Conservation (phyloP, 768 basidiomycete genomes). For the Xerocomus brunneocitrinus region DNA sequence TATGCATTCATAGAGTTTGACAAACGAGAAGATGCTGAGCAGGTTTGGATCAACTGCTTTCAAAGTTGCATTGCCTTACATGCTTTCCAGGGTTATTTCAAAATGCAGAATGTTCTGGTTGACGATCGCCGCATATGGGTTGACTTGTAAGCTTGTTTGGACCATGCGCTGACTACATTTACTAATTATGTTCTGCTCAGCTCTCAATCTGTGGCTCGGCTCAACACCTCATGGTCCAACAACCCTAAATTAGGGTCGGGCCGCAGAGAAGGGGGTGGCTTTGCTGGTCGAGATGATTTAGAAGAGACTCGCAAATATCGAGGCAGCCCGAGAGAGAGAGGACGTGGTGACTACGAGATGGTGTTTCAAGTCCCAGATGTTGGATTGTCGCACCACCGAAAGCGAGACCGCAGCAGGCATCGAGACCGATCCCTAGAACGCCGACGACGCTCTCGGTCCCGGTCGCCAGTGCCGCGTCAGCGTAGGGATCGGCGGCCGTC, state of each 20-base stretch:
- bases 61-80: constrained; percentile 3
- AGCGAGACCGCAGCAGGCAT: constrained; percentile 51
- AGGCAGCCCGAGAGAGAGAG: constrained; percentile 28
- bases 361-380: constrained; percentile 73
- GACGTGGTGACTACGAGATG: constrained; percentile 56
- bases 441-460: constrained; percentile 24
- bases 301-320: constrained; percentile 71
- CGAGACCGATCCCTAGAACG: constrained; percentile 33
- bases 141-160: constrained; percentile 71
- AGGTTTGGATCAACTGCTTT: constrained; percentile 47
- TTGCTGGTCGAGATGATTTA: constrained; percentile 71
- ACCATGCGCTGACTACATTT: constrained; percentile 1
- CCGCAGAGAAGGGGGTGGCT: constrained; percentile 39
- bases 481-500: constrained; percentile 34
- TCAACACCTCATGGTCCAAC: constrained; percentile 82
- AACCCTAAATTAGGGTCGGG: constrained; percentile 52
- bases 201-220: constrained; percentile 91
- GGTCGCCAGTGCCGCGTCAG: constrained; percentile 20
- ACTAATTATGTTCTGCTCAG: constrained; percentile 33
- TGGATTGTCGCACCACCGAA: constrained; percentile 34
- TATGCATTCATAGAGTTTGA: constrained; percentile 99
- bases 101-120: constrained; percentile 98
- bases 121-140: constrained; percentile 99
- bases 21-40: constrained; percentile 87
- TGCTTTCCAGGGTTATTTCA: constrained; percentile 81